phyloP scores from a whole-genome alignment of 2,329 filamentous ascomycete genomes.

The Cadophora gregata region DNA sequence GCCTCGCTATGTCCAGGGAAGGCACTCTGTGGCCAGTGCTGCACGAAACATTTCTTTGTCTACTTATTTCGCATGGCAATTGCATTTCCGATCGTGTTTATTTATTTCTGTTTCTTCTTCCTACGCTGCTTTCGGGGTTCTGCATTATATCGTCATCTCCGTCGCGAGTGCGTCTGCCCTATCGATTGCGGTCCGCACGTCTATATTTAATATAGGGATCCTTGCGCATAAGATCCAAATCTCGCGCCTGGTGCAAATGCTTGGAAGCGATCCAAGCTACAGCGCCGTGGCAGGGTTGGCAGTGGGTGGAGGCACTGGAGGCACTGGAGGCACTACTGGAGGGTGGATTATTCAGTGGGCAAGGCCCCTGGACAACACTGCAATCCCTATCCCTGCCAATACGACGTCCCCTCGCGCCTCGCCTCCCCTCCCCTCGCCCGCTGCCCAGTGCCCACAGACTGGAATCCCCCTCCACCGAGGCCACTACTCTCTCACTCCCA shows the following conservation, averaged over 20 bases:
- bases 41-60: slow-evolving; percentile 14
- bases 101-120: slow-evolving; percentile 21
- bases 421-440: too few relatives aligned
- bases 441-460: slow-evolving; percentile 12
- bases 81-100: slow-evolving; percentile 15
- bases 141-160: slow-evolving; percentile 21
- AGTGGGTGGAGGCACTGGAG: slow-evolving; percentile 4
- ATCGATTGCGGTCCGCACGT: slow-evolving; percentile 10
- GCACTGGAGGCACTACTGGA: too few relatives aligned
- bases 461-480: not conserved
- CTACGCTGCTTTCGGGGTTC: slow-evolving; percentile 12
- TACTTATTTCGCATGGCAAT: slow-evolving; percentile 14
- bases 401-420: not conserved
- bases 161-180: slow-evolving; percentile 13
- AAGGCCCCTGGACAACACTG: not conserved
- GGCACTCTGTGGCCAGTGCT: slow-evolving; percentile 12
- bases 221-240: slow-evolving; percentile 23
- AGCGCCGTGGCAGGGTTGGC: not conserved
- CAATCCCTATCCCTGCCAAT: slow-evolving; percentile 5
- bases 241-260: slow-evolving; percentile 17
- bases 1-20: not conserved
- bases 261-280: slow-evolving; percentile 20
- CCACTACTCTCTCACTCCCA: not conserved
- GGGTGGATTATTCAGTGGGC: not conserved
- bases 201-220: slow-evolving; percentile 21